These are phyloP conservation scores for Persicaria maculosa DNA, from an alignment of 148 eudicot genomes.

Conservation along the genomic window DNA sequence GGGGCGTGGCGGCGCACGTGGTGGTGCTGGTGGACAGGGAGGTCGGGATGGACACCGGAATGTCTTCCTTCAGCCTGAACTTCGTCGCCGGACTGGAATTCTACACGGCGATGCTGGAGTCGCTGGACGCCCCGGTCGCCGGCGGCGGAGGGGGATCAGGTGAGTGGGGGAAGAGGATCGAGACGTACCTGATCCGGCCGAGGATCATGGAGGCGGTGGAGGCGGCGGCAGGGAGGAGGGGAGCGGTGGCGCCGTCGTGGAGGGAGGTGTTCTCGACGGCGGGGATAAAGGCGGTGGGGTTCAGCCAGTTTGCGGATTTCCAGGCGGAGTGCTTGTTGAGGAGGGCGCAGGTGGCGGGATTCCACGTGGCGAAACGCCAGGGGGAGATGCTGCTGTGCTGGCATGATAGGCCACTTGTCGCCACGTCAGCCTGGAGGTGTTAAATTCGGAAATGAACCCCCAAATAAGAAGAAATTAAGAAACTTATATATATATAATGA, in stretches of 20 bases:
- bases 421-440: slow-evolving; percentile 90
- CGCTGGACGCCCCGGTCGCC: slow-evolving; percentile 57
- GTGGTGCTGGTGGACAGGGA: slow-evolving; percentile 69
- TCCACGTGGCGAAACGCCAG: slow-evolving; percentile 78
- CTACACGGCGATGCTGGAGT: slow-evolving; percentile 68
- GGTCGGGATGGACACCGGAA: slow-evolving; percentile 46
- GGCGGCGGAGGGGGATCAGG: slow-evolving; percentile 25
- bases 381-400: slow-evolving; percentile 94
- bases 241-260: slow-evolving; percentile 37
- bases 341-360: slow-evolving; percentile 67
- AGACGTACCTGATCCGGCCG: slow-evolving; percentile 58
- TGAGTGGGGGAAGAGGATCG: slow-evolving; percentile 66
- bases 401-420: slow-evolving; percentile 67
- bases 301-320: slow-evolving; percentile 75
- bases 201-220: slow-evolving; percentile 67
- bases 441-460: slow-evolving; percentile 14
- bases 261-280: slow-evolving; percentile 56
- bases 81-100: slow-evolving; percentile 65
- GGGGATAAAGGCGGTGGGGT: slow-evolving; percentile 62
- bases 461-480: neutral
- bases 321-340: slow-evolving; percentile 79
- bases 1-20: slow-evolving; percentile 43
- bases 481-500: no score
- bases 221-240: slow-evolving; percentile 40
- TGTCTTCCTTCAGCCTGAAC: slow-evolving; percentile 42